Percentiles rank a stretch among this genome's conserved stretches.
Conservation (phyloP, 306 rosid genomes). For the Glycine soja region DNA sequence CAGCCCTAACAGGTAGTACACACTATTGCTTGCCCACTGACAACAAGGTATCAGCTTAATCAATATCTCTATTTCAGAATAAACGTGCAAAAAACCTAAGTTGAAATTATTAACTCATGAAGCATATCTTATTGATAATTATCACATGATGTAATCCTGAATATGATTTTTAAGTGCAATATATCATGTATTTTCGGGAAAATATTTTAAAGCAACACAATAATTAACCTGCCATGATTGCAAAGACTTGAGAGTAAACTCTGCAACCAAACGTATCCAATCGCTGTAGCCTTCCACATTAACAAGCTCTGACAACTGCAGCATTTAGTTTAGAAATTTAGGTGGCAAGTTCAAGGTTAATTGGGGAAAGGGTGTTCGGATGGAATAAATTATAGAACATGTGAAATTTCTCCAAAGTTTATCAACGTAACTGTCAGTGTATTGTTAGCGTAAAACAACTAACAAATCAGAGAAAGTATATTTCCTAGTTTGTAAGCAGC, state of each 20-base stretch:
- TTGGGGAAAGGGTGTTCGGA: slow-evolving; percentile 1
- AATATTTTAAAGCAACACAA: slow-evolving; percentile 30
- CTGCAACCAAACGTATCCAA: slow-evolving; percentile 97
- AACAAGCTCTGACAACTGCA: slow-evolving; percentile 94
- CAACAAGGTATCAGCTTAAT: slow-evolving; percentile 51
- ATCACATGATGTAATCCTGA: slow-evolving; percentile 31
- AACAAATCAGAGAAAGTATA: slow-evolving; percentile 14
- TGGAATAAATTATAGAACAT: slow-evolving; percentile 25
- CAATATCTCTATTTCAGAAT: slow-evolving; percentile 48
- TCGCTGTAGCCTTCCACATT: slow-evolving; percentile 97
- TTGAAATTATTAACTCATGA: slow-evolving; percentile 31
- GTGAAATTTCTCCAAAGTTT: slow-evolving; percentile 23
- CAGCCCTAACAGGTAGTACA: slow-evolving; percentile 92
- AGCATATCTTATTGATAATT: slow-evolving; percentile 31
- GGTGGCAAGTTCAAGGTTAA: slow-evolving; percentile 24
- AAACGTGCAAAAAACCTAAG: slow-evolving; percentile 36
- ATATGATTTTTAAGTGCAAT: background rate
- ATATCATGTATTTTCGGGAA: slow-evolving; percentile 33
- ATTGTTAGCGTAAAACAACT: slow-evolving; percentile 6
- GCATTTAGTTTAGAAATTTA: slow-evolving; percentile 46
- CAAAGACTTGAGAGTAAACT: slow-evolving; percentile 94
- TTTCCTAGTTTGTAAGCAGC: slow-evolving; percentile 11
- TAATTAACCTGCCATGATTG: slow-evolving; percentile 95
- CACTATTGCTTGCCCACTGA: slow-evolving; percentile 99
- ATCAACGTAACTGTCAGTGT: background rate